Base-by-base conservation (phyloP, 164 flowering plant species). In the Pachysandra terminalis region DNA sequence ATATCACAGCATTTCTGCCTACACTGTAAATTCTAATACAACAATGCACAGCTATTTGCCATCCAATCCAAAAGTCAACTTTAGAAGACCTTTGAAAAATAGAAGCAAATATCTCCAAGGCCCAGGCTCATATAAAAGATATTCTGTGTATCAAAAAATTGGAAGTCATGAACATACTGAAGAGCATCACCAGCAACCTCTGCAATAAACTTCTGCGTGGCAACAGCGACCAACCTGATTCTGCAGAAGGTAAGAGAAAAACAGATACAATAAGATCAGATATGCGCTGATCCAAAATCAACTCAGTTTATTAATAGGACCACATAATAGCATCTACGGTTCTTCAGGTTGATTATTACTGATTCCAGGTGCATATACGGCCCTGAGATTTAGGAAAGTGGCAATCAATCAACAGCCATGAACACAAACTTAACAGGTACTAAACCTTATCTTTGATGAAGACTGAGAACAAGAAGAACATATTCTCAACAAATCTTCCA, bases 151-250 rank as follows among this genome's bases (percentile, higher is more conserved):
- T 5, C 45, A 40, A 40, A 40, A n/a, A n/a, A n/a, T 32, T 32
- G 37, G 37, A 32, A 32, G 37, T 32, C 25, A 56, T 21, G 53
- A 66, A 76, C 91, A 69, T 86, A 91, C 98, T 86, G 98, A 73
- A 92, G 94, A 61, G 97, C 91, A 68, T 92, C 98, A 66, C 72
- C 81, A 0, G 97, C 96, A 70, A 95, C 95, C 65, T 95, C 98
- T n/a, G 96, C 80, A 59, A 95, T 81, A 66, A 95, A 95, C 81
- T 95, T 92, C 77, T 95, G 98, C 5, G 98, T 89, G 52, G 98
- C 96, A 74, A 95, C 92, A 63, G 98, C 97, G n/a, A 95, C 96
- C 66, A 92, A 81, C 78, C 98, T 83, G 26, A 81, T 85, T 75
- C 98, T 91, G 86, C 61, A 77, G 37, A 32, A 32, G 37, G 3